Evolutionary conservation across 139 green algal genomes (phyloP).

Genomic region (Monoraphidium neglectum): DNA sequence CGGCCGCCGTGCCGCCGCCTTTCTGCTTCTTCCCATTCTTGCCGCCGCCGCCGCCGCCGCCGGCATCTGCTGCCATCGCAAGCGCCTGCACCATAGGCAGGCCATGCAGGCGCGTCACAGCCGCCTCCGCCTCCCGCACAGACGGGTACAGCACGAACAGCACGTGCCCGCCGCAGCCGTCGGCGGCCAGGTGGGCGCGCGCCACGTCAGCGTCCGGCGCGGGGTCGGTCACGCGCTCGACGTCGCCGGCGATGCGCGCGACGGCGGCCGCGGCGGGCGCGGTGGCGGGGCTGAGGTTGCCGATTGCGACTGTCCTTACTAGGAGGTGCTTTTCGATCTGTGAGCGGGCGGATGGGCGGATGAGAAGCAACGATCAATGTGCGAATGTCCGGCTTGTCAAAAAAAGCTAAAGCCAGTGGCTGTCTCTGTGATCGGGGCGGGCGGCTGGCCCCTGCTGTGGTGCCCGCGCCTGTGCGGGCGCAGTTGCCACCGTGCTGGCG

Average conservation of each 20-base stretch:
- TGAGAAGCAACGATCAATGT: no score
- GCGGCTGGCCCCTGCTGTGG: constrained; percentile 17
- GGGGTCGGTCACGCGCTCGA: constrained; percentile 50
- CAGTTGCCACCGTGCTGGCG: no score
- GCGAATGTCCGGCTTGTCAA: no score
- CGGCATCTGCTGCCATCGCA: constrained; percentile 14
- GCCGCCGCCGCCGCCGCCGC: constrained; percentile 18
- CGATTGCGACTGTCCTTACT: constrained; percentile 77
- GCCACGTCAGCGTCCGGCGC: constrained; percentile 44
- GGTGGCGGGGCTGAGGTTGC: constrained; percentile 48
- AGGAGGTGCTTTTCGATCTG: constrained; percentile 63
- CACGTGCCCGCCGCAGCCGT: constrained; percentile 75
- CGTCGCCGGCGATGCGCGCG: constrained; percentile 29
- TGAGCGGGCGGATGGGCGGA: no score
- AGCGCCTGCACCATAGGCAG: constrained; percentile 3
- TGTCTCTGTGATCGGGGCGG: no score
- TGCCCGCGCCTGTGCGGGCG: neutral
- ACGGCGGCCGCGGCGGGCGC: constrained; percentile 35
- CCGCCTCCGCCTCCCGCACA: constrained; percentile 36
- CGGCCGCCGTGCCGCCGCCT: constrained; percentile 10
- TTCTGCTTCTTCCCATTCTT: constrained; percentile 39
- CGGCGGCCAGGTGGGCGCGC: constrained; percentile 58
- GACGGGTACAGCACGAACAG: constrained; percentile 70
- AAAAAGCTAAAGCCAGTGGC: neutral
- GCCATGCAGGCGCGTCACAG: constrained; percentile 77